These are phyloP conservation scores for Globisporangium okanoganense DNA, from an alignment of 352 stramenopile genomes.

Conservation along the genomic window DNA sequence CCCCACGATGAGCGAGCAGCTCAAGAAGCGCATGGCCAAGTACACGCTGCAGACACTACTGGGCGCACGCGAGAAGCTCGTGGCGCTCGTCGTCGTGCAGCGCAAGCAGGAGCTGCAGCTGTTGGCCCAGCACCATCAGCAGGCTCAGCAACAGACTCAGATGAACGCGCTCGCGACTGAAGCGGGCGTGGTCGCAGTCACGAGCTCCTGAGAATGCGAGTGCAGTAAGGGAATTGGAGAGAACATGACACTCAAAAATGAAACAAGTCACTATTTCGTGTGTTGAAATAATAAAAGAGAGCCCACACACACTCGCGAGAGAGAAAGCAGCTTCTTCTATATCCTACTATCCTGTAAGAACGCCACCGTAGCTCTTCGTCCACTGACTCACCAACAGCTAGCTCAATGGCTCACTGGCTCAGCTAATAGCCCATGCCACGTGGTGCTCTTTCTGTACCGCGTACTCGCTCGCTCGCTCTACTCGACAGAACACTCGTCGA, in stretches of 20 bases:
- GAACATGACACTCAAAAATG: constrained; percentile 7
- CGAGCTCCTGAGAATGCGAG: constrained; percentile 10
- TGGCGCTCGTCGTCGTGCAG: constrained; percentile 39
- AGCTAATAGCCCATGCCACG: not conserved
- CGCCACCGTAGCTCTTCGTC: constrained; percentile 3
- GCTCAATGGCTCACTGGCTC: not conserved
- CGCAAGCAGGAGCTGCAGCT: constrained; percentile 22
- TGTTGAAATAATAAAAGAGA: constrained; percentile 17
- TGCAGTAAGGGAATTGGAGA: not conserved
- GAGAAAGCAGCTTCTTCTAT: constrained; percentile 11
- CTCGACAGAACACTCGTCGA: constrained; percentile 71
- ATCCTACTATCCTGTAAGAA: constrained; percentile 16
- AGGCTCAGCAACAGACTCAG: constrained; percentile 1
- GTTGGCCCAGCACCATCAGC: constrained; percentile 8
- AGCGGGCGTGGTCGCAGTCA: constrained; percentile 6
- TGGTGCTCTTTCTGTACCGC: not conserved
- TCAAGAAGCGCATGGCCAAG: constrained; percentile 72
- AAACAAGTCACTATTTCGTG: constrained; percentile 14
- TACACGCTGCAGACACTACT: constrained; percentile 73
- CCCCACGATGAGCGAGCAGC: constrained; percentile 60
- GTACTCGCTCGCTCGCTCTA: constrained; percentile 17
- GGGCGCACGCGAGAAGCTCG: constrained; percentile 56
- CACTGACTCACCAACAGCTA: too few relatives aligned
- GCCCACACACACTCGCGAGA: not conserved
- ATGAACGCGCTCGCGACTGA: not conserved